Evolutionary conservation across 441 rosid species (phyloP), one percentile per base, ranked within the genome.

Genomic region (Biscutella laevigata): DNA sequence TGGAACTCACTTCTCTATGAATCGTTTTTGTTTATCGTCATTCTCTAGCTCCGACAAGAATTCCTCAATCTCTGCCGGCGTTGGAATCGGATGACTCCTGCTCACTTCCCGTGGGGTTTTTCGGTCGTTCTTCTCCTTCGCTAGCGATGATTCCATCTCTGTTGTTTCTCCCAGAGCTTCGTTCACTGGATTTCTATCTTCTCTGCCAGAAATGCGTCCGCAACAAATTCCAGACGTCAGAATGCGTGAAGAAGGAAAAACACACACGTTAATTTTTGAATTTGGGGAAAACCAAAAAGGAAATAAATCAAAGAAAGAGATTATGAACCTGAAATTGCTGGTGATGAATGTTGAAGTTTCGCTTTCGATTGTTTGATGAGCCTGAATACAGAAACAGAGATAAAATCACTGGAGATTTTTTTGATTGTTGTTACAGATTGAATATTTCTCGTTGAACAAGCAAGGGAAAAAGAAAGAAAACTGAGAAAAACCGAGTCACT

Each of bases 1-100:
- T 42, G 48, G 49, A n/a, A 49, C 86, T 75, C 33, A 88, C 96
- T 79, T 85, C 13, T 78, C 81, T 4, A 68, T 48, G 68, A 88
- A 88, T 59, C 70, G 73, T 46, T 75, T 74, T 66, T 78, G 84
- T 2, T 32, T 36, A 58, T 81, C 74, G 7, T 70, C 33, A 47
- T 69, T 46, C 73, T 81, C 95, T 3, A 77, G 73, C 41, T 42
- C 75, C 14, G 73, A 41, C 52, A 88, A 71, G 36, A 80, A 78
- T 6, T 69, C 76, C 1, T 88, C 86, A 53, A 88, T 65, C 82
- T 83, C 91, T 7, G 9, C 73, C 70, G 67, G 42, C 28, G 74
- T 45, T 41, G 84, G 77, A 13, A 1, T n/a, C n/a, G n/a, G n/a
- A n/a, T n/a, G n/a, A n/a, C n/a, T 36, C 24, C 37, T 53, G 19